Percentiles rank a stretch among this genome's conserved stretches.
Conservation (phyloP, 2,329 filamentous ascomycete genomes). For the Xylariaceae sp. region DNA sequence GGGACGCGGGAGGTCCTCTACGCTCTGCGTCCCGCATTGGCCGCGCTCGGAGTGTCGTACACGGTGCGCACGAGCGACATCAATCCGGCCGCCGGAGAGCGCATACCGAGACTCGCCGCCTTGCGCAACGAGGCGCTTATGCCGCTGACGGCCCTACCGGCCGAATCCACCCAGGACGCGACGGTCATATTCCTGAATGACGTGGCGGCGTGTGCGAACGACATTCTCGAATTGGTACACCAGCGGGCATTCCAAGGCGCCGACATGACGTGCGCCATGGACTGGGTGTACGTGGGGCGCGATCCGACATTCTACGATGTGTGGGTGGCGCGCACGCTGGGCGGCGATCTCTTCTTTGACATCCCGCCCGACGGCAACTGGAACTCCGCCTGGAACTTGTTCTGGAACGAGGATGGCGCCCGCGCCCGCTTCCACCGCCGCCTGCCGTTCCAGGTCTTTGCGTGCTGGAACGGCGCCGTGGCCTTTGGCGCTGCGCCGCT, state of each 20-base stretch:
- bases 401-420: constrained; percentile 43
- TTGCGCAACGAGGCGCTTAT: constrained; percentile 50
- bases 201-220: constrained; percentile 47
- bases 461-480: constrained; percentile 57
- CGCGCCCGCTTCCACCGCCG: constrained; percentile 27
- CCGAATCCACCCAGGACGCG: constrained; percentile 30
- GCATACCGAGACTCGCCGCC: constrained; percentile 43
- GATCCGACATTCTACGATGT: constrained; percentile 53
- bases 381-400: constrained; percentile 45
- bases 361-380: constrained; percentile 46
- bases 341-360: constrained; percentile 52
- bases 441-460: constrained; percentile 55
- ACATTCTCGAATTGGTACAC: constrained; percentile 52
- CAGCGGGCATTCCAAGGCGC: constrained; percentile 43
- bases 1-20: constrained; percentile 48
- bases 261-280: constrained; percentile 56
- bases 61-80: constrained; percentile 37
- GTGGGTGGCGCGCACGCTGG: constrained; percentile 40
- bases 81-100: constrained; percentile 37
- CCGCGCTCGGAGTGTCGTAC: constrained; percentile 35
- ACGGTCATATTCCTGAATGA: constrained; percentile 52
- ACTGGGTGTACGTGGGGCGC: constrained; percentile 45
- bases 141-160: constrained; percentile 31
- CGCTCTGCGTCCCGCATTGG: constrained; percentile 35
- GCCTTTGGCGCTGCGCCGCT: constrained; percentile 45